Base-by-base conservation (phyloP, 768 basidiomycete species). In the Tylopilus balloui region DNA sequence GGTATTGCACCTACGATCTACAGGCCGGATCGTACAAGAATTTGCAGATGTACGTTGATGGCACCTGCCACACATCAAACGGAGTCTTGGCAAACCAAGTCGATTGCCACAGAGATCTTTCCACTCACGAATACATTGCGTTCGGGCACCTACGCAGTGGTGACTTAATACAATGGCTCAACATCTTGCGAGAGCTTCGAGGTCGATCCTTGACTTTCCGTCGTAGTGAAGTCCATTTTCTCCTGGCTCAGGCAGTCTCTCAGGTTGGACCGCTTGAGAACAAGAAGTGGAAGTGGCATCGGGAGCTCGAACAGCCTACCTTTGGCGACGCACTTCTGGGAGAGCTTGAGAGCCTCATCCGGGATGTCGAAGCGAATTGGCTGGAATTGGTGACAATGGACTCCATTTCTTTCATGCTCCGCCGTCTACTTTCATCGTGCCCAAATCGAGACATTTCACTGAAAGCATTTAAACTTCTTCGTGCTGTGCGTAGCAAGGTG, bases 161-260 rank as follows among this genome's bases (percentile, higher is more conserved):
- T 1, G 51, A 63, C 0, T 55, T 43, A 1, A 55, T 81, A 0
- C 80, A 80, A 37, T 79, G 78, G 78, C 57, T 72, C 28, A 80
- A 80, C 45, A 71, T 80, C 20, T 46, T 68, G 14, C 69, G 72
- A 20, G 75, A 73, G 50, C 54, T 80, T 13, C 66, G 64, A 5
- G 64, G 61, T 1, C 61, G 67, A 21, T 51, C 55, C 0, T 50
- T 81, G 35, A 69, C 60, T 4, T 72, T 81, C 42, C 62, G 66
- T 19, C 44, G 55, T 6, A 61, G 65, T 1, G 73, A 71, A 12
- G 71, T 80, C 0, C 67, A 78, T 41, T 42, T 60, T 0, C 62
- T 80, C 3, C 14, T 80, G 1, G 60, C 55, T 6, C 79, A 78
- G 49, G 66, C 78, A 3, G 64, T 64, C 0, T 71, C 66, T 52